These are phyloP conservation scores for Candida silvatica DNA, from an alignment of 805 yeast genomes.

Conservation along the genomic window DNA sequence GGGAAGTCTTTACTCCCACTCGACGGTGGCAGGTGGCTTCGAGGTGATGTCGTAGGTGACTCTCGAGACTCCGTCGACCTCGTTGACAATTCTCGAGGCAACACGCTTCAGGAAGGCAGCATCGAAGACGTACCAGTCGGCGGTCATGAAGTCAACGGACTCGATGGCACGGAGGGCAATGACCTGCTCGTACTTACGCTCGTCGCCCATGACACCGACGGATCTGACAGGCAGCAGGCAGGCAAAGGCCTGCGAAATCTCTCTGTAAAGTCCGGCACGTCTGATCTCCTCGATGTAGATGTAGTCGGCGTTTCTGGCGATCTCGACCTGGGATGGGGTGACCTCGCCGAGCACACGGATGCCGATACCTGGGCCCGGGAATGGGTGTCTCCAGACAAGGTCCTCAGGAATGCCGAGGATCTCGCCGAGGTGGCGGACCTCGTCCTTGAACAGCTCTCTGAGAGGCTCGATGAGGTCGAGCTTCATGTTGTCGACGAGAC, in stretches of 20 bases:
- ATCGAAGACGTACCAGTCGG: slow-evolving; percentile 96
- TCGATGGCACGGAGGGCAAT: slow-evolving; percentile 98
- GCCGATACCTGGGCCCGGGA: slow-evolving; percentile 99
- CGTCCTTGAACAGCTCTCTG: slow-evolving; percentile 98
- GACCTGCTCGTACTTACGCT: slow-evolving; percentile 98
- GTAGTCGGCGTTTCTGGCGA: slow-evolving; percentile 95
- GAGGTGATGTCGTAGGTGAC: slow-evolving; percentile 98
- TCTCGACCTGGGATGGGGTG: slow-evolving; percentile 83
- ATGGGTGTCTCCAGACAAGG: slow-evolving; percentile 99
- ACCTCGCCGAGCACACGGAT: slow-evolving; percentile 98
- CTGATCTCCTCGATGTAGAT: slow-evolving; percentile 95
- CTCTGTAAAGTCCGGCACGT: slow-evolving; percentile 83
- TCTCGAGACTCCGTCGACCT: slow-evolving; percentile 98
- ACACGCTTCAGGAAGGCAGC: slow-evolving; percentile 87
- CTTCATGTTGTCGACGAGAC: slow-evolving; percentile 95
- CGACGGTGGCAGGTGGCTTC: slow-evolving; percentile 99
- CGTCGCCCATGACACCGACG: slow-evolving; percentile 99
- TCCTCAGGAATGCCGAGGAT: slow-evolving; percentile 93
- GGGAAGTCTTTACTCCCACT: slow-evolving; percentile 94
- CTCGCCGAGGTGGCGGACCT: slow-evolving; percentile 94
- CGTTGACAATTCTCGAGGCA: slow-evolving; percentile 94
- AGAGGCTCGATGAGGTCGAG: slow-evolving; percentile 96
- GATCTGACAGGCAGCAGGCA: slow-evolving; percentile 94
- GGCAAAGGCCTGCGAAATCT: slow-evolving; percentile 97
- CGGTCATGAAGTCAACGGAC: slow-evolving; percentile 98